Base-by-base conservation (phyloP, 1,139 yeast species). In the Hyphopichia pseudoburtonii region DNA sequence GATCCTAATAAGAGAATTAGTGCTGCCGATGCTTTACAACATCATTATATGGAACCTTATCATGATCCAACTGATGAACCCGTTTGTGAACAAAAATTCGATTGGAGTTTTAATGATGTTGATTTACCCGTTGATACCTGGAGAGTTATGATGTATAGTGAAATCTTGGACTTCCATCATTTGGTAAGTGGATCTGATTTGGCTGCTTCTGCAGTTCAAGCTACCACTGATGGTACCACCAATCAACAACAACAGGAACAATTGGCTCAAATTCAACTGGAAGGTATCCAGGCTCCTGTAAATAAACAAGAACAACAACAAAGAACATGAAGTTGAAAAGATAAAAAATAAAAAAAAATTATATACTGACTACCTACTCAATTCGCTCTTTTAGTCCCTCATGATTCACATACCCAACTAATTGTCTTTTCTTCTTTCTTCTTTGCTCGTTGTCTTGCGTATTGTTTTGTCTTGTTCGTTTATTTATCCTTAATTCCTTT, bases 61-160 rank as follows among this genome's bases (percentile, higher is more conserved):
- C 98, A 92, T 60, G 98, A 94, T 57, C 97, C 97, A 22, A 79
- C 92, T 5, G 99, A 92, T 64, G 99, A 92, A 64, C 99, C 99
- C 1, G 84, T 80, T 4, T 96, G 98, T 35, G 89, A 83, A 36
- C 86, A 83, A 46, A 86, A 86, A 60, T 92, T 92, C 54, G 98
- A 92, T 65, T 92, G 99, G 99, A 85, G 95, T 54, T 92, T 92
- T 64, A 92, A 92, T 60, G 97, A 94, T 55, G 97, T 97, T 0
- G 98, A 92, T 63, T 74, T 92, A 52, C 97, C 98, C 1, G 95
- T 92, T 17, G 97, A 92, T 56, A 88, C 96, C 10, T 92, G 98
- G 98, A 82, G 96, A 66, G 96, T 90, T 21, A 92, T 92, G 98
- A 92, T 92, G 96, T 92, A 92, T 64, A 85, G 95, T 36, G 98